Base-by-base conservation (phyloP, 2,329 filamentous ascomycete species). In the Cladosporium phlei region DNA sequence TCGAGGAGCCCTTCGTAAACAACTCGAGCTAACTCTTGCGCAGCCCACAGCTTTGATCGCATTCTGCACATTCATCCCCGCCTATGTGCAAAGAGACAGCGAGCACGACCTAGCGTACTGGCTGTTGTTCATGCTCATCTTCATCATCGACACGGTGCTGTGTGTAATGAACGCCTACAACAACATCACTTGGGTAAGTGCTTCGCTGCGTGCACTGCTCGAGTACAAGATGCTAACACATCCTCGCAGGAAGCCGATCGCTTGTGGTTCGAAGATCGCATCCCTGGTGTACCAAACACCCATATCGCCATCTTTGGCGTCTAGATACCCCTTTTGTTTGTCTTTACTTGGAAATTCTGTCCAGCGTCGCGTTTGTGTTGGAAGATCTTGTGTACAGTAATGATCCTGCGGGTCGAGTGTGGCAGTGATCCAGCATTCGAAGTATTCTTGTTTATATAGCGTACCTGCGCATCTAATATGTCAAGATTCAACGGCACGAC, bases 91-190 rank as follows among this genome's bases (percentile, higher is more conserved):
- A 14, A 55, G 62, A 19, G 20, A 53, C n/a, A 46, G 50, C 35
- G 48, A 54, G 32, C 27, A 59, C 14, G 59, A 62, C 45, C 48
- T 59, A 14, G 51, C 59, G 1, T 62, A 61, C 50, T 65, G 62
- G 62, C 56, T 65, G n/a, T 34, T 65, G 17, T 65, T 61, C 49
- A 42, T 65, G 29, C 52, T 64, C 11, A 53, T 60, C 38, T 65
- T 64, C 59, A 65, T 65, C 51, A 57, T 61, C 50, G 61, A 64
- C 37, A 61, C 54, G 4, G 61, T 64, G 27, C 55, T 55, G 32
- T 58, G 51, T 34, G 61, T 65, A 42, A 63, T 65, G 60, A 65
- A 65, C 50, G 62, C 61, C 1, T 65, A 65, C 54, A 65, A 65
- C 53, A 65, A 64, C 49, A 63, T 64, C 48, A 60, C 59, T 14